Base-by-base conservation (phyloP, 1,139 yeast species). In the Saccharomyces uvarum region DNA sequence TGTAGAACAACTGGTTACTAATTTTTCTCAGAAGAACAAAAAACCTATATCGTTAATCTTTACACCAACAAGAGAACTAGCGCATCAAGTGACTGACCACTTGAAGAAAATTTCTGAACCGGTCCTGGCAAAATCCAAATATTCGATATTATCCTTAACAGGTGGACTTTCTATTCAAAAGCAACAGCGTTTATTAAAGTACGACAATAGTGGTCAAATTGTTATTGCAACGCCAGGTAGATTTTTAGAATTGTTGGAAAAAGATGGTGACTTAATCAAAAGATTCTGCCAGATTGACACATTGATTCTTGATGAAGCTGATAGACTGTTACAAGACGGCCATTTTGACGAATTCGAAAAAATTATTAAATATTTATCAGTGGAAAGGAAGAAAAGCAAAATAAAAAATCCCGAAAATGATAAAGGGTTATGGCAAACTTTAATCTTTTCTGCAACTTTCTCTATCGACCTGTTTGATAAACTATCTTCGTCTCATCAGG, bases 211-310 rank as follows among this genome's bases (percentile, higher is more conserved):
- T 1, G 90, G 86, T 4, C 68, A 70, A 56, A 80, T 93, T 27
- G 74, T 95, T 24, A 95, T 95, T 33, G 98, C 97, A 1, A 95
- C 99, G 0, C 99, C 99, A 0, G 99, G 99, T 47, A 81, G 99
- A 60, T 83, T 88, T 67, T 76, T 90, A 55, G 99, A 95, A 67
- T 70, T 93, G 38, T 65, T 93, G 47, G 88, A 86, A 68, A 83
- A 83, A 59, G 81, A 83, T 56, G 75, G 75, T 31, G 79, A 76
- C 1, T 61, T 83, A 42, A 76, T 83, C 7, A 73, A 75, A 27
- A 76, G 83, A 64, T 75, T 90, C 60, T 79, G 86, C 14, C 74
- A 80, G 27, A 77, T 88, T 9, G 89, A 88, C 55, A 77, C 83
- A 4, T 68, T 93, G 8, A 96, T 91, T 0, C 76, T 91, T 47